Base-by-base conservation (phyloP, 2,329 filamentous ascomycete genomes). In the Arachnomyces sp. region DNA sequence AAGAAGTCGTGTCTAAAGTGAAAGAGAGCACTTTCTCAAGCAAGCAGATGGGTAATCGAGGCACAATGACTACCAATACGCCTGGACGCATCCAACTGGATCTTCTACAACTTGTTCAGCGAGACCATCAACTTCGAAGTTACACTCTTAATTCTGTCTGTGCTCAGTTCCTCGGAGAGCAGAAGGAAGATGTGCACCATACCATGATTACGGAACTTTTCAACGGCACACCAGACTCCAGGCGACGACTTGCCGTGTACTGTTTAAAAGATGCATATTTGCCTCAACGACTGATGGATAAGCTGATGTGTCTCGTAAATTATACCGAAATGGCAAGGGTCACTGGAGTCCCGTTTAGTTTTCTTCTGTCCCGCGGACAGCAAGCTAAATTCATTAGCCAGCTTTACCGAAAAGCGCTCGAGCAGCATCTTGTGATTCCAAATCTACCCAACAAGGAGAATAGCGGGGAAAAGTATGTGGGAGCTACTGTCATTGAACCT, bases 301-400 rank as follows among this genome's bases (percentile, higher is more conserved):
- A 98, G 63, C 73, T 98, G 17, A 96, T 94, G 58, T 96, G 92
- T 65, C 72, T 98, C n/a, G 85, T 95, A 65, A 98, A 98, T 61
- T 96, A 96, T 57, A 96, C 92, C 0, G 92, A 98, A 67, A 98
- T 98, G 92, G 90, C 92, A 43, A 92, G 92, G 78, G 92, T 98
- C 65, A 98, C 93, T 17, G 92, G 92, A 53, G 90, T 98, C 3
- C 92, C 92, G 0, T 98, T 98, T 72, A 96, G 95, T 59, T 94
- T 84, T 57, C 74, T 98, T 33, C 75, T 98, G 2, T 80, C 92
- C 16, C 81, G 89, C 57, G 92, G 92, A 33, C 92, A 98, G 61
- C 93, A 98, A 64, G 82, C 98, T 60, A 95, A 95, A 57, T 98
- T 98, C 66, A 78, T 98, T 67, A 96, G 89, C 60, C 92, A 98